Conservation (phyloP, 805 yeast species). For the Zygosaccharomyces bailii region DNA sequence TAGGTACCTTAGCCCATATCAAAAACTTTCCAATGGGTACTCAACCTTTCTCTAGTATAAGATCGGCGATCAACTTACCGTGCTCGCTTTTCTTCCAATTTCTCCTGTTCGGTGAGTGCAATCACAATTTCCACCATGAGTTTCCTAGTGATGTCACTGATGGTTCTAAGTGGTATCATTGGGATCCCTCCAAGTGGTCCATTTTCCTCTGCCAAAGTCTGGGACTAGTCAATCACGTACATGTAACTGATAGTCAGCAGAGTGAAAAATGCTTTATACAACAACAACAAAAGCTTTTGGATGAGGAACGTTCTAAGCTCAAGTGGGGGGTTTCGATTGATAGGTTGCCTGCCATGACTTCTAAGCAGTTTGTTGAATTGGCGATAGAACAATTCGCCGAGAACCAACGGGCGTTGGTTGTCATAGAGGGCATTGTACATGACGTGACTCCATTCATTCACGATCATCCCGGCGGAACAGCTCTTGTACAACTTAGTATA, state of each 20-base stretch:
- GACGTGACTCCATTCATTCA: slow-evolving; percentile 88
- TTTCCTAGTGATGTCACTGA: slow-evolving; percentile 88
- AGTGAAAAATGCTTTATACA: slow-evolving; percentile 69
- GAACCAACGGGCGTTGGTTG: slow-evolving; percentile 57
- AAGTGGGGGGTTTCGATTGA: slow-evolving; percentile 96
- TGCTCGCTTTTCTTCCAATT: slow-evolving; percentile 49
- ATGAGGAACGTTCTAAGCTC: slow-evolving; percentile 68
- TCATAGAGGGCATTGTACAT: slow-evolving; percentile 87
- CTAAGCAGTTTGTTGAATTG: slow-evolving; percentile 45
- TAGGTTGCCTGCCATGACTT: slow-evolving; percentile 66
- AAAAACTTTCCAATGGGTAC: slow-evolving; percentile 47
- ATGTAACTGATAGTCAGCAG: slow-evolving; percentile 46
- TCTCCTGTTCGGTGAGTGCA: slow-evolving; percentile 84
- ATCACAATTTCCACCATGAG: slow-evolving; percentile 92
- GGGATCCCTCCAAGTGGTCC: slow-evolving; percentile 85
- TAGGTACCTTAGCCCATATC: slow-evolving; percentile 81
- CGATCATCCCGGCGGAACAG: slow-evolving; percentile 91
- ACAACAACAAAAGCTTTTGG: slow-evolving; percentile 79
- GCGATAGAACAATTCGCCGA: slow-evolving; percentile 43
- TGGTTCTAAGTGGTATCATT: slow-evolving; percentile 65
- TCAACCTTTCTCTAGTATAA: slow-evolving; percentile 69
- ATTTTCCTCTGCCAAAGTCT: slow-evolving; percentile 49
- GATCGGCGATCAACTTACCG: slow-evolving; percentile 64
- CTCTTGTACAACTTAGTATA: slow-evolving; percentile 71
- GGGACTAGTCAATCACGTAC: slow-evolving; percentile 57